Percentiles rank a stretch among this genome's conserved stretches.
phyloP scores from a whole-genome alignment of 176 grass and related monocot genomes.

The Thalia dealbata region DNA sequence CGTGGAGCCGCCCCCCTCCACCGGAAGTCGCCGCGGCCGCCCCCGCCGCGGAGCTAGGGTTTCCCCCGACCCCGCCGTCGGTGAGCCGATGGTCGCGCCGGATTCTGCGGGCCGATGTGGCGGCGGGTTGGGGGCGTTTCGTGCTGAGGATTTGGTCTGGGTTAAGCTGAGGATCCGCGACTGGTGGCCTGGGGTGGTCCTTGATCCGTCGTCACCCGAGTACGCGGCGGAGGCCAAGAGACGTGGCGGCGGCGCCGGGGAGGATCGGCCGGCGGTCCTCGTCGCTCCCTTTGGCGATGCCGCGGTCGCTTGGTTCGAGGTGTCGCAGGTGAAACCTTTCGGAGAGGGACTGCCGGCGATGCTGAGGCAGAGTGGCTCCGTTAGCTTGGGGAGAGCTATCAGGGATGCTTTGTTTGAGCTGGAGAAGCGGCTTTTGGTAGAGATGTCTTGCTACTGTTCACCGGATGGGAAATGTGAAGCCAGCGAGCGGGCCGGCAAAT shows the following conservation, averaged over 20 bases:
- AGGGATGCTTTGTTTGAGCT: conserved; percentile 10
- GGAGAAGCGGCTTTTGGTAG: background rate
- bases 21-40: too few species aligned
- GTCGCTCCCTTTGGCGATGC: conserved; percentile 9
- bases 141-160: conserved; percentile 12
- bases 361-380: conserved; percentile 2
- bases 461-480: background rate
- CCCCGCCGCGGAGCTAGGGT: too few species aligned
- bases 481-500: background rate
- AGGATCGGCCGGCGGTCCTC: background rate
- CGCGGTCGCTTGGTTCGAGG: background rate
- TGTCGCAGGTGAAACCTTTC: conserved; percentile 6
- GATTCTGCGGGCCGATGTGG: background rate
- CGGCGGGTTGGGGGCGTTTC: background rate
- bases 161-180: background rate
- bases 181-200: conserved; percentile 18
- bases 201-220: conserved; percentile 7
- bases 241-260: too few species aligned
- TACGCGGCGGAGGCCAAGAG: background rate
- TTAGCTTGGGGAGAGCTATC: conserved; percentile 1
- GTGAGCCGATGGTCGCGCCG: background rate
- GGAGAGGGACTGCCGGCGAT: conserved; percentile 1
- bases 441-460: conserved; percentile 3
- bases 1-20: too few species aligned
- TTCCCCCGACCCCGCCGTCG: too few species aligned